Base-by-base conservation (phyloP, 1,284 basidiomycete genomes). In the Marasmius fiardii region DNA sequence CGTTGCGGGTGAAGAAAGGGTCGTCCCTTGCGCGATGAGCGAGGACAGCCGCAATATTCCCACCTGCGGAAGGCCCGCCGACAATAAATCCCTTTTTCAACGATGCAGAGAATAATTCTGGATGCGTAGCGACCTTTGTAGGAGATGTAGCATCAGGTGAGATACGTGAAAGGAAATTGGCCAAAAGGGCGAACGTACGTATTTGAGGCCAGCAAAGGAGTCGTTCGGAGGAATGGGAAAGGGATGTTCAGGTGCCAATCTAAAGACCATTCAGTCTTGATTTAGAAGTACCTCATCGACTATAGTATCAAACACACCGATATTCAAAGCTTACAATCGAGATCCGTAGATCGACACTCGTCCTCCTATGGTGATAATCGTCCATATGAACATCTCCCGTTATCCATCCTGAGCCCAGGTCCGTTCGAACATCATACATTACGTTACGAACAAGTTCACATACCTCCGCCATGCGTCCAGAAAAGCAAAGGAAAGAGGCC, bases 41-140 rank as follows among this genome's bases (percentile, higher is more conserved):
- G 2, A 61, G 0, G 2, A 44, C 39, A 3, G 56, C 51, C 14
- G 52, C 47, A 4, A 50, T 14, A 37, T 61, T 43, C 0, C 43
- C 60, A 10, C 60, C 60, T 3, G 55, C 54, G 0, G 58, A 61
- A 1, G 35, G 23, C 1, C 60, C 60, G 16, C 35, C 55, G 24
- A 61, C n/a, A 8, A 61, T n/a, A 34, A 61, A 58, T 14, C 60
- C 60, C 21, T 56, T 55, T 16, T 23, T 23, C 0, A 52, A 24
- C 16, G 33, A 31, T 2, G 52, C 60, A 4, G 28, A 49, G 14
- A 60, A 43, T 8, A 43, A 23, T 1, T 35, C 14, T 4, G 53
- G 28, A 21, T 57, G 43, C 1, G 26, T 16, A 12, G 43, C 51
- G 6, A 53, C 33, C 55, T 57, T 24, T 4, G 20, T 6, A 12